Conservation (phyloP, 495 filamentous ascomycete genomes). For the Penicillium alfredii region DNA sequence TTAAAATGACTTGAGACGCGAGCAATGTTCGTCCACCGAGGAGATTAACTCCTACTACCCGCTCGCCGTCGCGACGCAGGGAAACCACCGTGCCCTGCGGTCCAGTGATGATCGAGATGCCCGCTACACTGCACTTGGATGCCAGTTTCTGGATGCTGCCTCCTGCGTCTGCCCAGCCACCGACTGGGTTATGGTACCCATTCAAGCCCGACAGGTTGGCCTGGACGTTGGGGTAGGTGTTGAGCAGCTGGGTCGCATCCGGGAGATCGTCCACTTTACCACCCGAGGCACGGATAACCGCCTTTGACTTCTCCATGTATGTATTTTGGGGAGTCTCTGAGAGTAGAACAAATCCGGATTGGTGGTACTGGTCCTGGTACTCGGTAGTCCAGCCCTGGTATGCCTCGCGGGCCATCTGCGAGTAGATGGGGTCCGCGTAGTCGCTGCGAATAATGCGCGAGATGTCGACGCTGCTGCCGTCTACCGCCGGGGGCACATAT, state of each 20-base stretch:
- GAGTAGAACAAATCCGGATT: slow-evolving; percentile 25
- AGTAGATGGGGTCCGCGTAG: slow-evolving; percentile 63
- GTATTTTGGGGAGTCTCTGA: slow-evolving; percentile 21
- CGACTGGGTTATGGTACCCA: slow-evolving; percentile 63
- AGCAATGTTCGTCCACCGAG: slow-evolving; percentile 42
- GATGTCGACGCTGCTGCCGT: slow-evolving; percentile 57
- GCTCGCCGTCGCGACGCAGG: slow-evolving; percentile 12
- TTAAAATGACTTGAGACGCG: slow-evolving; percentile 65
- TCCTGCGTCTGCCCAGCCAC: slow-evolving; percentile 73
- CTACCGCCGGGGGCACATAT: slow-evolving; percentile 45
- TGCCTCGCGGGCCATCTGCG: slow-evolving; percentile 54
- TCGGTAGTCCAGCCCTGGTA: slow-evolving; percentile 57
- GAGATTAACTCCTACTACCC: slow-evolving; percentile 49
- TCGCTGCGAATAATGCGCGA: slow-evolving; percentile 66
- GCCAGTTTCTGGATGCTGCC: slow-evolving; percentile 56
- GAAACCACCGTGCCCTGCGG: slow-evolving; percentile 25
- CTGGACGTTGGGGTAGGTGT: slow-evolving; percentile 21
- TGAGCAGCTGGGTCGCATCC: slow-evolving; percentile 16
- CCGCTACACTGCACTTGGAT: slow-evolving; percentile 18
- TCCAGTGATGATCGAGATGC: slow-evolving; percentile 25
- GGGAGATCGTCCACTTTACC: slow-evolving; percentile 19
- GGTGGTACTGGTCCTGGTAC: slow-evolving; percentile 21
- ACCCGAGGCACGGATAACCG: slow-evolving; percentile 15
- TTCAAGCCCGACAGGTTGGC: slow-evolving; percentile 19
- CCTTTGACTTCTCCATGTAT: slow-evolving; percentile 19